phyloP scores from a whole-genome alignment of 2,329 filamentous ascomycete genomes.

The Penicillium sp. region DNA sequence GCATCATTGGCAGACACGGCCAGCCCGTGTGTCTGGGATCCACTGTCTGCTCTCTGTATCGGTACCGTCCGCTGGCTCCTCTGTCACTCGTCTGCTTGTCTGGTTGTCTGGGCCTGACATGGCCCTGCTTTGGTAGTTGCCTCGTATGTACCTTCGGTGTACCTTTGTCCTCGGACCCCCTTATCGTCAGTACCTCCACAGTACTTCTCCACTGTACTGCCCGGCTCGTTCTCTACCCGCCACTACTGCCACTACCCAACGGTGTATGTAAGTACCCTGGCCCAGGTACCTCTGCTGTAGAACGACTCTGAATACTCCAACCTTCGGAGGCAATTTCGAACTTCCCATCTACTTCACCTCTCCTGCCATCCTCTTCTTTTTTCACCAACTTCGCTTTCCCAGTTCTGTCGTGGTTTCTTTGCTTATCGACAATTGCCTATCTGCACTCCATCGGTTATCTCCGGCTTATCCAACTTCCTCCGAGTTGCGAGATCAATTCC shows the following conservation, averaged over 20 bases:
- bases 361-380: background rate
- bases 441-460: constrained; percentile 32
- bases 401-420: constrained; percentile 3
- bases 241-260: constrained; percentile 13
- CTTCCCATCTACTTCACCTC: constrained; percentile 12
- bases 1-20: background rate
- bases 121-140: constrained; percentile 1
- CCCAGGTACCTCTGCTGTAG: constrained; percentile 17
- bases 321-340: constrained; percentile 20
- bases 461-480: constrained; percentile 27
- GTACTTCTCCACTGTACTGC: constrained; percentile 1
- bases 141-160: constrained; percentile 8
- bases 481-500: constrained; percentile 10
- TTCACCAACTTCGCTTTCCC: background rate
- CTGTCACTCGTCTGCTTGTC: constrained; percentile 1
- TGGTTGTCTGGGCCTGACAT: constrained; percentile 6
- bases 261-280: constrained; percentile 13
- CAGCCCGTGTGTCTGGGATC: constrained; percentile 3
- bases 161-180: constrained; percentile 7
- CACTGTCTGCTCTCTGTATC: constrained; percentile 10
- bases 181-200: constrained; percentile 9
- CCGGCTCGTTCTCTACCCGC: constrained; percentile 1
- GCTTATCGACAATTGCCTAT: constrained; percentile 18
- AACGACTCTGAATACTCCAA: constrained; percentile 3
- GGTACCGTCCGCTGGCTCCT: constrained; percentile 11